Percentiles rank a stretch among this genome's conserved stretches.
Evolutionary conservation across 306 rosid genomes (phyloP).

Genomic region (Comarum palustre): DNA sequence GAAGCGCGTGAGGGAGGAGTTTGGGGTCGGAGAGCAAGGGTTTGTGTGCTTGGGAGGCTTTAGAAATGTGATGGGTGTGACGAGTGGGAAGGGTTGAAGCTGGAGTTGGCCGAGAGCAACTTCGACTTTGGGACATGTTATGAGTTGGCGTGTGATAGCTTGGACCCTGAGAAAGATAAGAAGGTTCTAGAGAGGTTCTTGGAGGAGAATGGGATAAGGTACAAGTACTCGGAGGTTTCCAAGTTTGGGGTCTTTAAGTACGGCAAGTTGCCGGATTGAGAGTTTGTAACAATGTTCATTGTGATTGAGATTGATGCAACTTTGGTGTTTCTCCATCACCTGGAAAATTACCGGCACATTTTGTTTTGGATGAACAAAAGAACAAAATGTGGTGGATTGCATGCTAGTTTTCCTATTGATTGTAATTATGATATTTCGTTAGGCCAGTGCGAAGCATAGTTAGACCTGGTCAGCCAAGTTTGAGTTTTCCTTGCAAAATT

Average conservation of each 20-base stretch:
- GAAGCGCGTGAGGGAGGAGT: constrained; percentile 39
- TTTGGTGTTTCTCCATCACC: neutral
- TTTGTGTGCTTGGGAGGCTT: constrained; percentile 58
- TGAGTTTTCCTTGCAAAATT: neutral
- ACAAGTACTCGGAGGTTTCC: constrained; percentile 36
- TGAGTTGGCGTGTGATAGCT: constrained; percentile 60
- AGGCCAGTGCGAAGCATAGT: neutral
- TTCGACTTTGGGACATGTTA: constrained; percentile 58
- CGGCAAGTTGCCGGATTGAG: constrained; percentile 42
- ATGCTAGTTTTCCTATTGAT: neutral
- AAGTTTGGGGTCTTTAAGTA: constrained; percentile 45
- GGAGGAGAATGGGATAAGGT: constrained; percentile 39
- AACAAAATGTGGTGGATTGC: neutral
- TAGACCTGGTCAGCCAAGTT: neutral
- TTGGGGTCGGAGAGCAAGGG: constrained; percentile 21
- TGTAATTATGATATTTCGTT: neutral
- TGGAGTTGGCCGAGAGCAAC: constrained; percentile 53
- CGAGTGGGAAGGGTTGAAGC: constrained; percentile 50
- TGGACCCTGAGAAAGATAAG: constrained; percentile 41
- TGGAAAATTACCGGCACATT: neutral
- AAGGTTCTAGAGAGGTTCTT: constrained; percentile 35
- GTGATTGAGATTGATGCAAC: neutral
- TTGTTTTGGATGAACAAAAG: neutral
- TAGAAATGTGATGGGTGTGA: constrained; percentile 51
- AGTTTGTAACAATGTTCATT: neutral